These are phyloP conservation scores for Arthrobotrys musiformis DNA, from an alignment of 2,329 filamentous ascomycete genomes.

Conservation along the genomic window DNA sequence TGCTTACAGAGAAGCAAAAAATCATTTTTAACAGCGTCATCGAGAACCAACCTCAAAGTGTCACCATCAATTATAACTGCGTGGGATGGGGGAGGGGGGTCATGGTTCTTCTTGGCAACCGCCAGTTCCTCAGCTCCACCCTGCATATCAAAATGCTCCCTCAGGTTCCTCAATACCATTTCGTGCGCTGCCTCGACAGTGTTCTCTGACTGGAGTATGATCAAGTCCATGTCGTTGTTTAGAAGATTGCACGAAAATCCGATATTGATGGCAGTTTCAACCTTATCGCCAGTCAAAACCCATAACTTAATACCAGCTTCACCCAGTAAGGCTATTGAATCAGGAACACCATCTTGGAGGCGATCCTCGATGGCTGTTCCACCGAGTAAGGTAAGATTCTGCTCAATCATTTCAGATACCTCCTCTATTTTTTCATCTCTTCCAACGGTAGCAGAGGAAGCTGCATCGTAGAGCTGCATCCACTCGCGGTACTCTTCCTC, in stretches of 20 bases:
- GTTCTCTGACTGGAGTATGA: constrained; percentile 86
- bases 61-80: constrained; percentile 96
- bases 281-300: constrained; percentile 98
- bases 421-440: constrained; percentile 93
- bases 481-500: constrained; percentile 86
- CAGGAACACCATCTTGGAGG: constrained; percentile 94
- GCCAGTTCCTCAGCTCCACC: constrained; percentile 87
- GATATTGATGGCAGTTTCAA: constrained; percentile 99
- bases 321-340: constrained; percentile 89
- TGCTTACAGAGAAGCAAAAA: constrained; percentile 96
- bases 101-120: constrained; percentile 81
- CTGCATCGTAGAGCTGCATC: constrained; percentile 87
- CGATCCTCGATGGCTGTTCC: constrained; percentile 98
- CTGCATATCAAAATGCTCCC: constrained; percentile 82
- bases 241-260: constrained; percentile 98
- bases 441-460: constrained; percentile 82
- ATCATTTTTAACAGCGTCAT: constrained; percentile 85
- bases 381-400: constrained; percentile 85
- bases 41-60: constrained; percentile 85
- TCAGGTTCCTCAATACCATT: constrained; percentile 75
- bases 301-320: constrained; percentile 97
- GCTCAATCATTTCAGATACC: constrained; percentile 89
- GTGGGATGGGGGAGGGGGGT: constrained; percentile 86
- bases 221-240: constrained; percentile 96
- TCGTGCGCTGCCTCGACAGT: constrained; percentile 56